Evolutionary conservation across 495 filamentous ascomycete species (phyloP).

Genomic region (Penicillium mononematosum): DNA sequence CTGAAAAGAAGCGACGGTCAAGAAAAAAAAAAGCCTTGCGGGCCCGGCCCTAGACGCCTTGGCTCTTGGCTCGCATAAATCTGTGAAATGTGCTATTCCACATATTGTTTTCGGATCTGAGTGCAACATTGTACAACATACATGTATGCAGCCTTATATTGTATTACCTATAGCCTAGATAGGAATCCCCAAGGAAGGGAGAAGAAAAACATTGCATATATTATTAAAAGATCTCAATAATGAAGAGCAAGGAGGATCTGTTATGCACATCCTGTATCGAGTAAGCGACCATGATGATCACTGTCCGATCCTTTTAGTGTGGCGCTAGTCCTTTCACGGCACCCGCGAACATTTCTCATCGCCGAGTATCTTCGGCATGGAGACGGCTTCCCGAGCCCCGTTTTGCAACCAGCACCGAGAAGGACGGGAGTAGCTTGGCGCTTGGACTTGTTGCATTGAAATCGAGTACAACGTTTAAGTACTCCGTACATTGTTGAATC

Average conservation of each 20-base stretch:
- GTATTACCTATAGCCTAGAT: not conserved
- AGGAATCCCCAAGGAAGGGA: conserved; percentile 1
- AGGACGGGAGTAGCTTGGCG: conserved; percentile 5
- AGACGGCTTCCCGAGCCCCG: conserved; percentile 26
- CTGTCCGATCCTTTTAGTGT: conserved; percentile 2
- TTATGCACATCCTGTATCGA: conserved; percentile 8
- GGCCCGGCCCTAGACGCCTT: conserved; percentile 4
- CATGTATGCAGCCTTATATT: not conserved
- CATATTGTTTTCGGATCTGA: not conserved
- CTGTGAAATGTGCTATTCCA: not conserved
- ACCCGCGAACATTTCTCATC: not conserved
- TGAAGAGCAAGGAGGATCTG: not conserved
- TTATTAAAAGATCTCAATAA: not conserved
- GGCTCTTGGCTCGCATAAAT: conserved; percentile 3
- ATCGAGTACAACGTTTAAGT: not conserved
- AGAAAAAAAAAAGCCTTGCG: not conserved
- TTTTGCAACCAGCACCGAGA: conserved; percentile 1
- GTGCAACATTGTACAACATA: not conserved
- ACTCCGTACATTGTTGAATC: not conserved
- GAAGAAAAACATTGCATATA: not conserved
- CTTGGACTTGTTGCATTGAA: not conserved
- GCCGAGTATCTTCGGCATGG: conserved; percentile 15
- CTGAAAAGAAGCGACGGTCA: conserved; percentile 2
- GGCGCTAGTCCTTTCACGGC: conserved; percentile 2
- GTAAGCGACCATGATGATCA: not conserved